Percentiles rank a stretch among this genome's conserved stretches.
phyloP scores from a whole-genome alignment of 306 rosid species.

The Trifolium subterraneum region DNA sequence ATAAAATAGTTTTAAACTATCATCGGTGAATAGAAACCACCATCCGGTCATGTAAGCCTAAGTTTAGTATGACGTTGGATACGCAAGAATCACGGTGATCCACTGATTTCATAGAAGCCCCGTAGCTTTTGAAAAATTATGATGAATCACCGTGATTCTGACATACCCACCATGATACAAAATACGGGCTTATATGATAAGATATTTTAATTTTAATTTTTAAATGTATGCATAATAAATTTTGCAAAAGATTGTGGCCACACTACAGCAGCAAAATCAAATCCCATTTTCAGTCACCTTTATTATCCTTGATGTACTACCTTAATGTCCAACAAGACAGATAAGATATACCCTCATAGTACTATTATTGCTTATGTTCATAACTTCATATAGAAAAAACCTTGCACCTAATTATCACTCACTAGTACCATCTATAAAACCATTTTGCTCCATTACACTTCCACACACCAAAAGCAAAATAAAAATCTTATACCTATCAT shows the following conservation, averaged over 20 bases:
- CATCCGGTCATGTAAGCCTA: too few species aligned
- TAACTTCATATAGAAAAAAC: slow-evolving; percentile 40
- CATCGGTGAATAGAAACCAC: too few species aligned
- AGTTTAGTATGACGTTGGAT: too few species aligned
- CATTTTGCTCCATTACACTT: slow-evolving; percentile 2
- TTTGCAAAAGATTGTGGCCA: slow-evolving; percentile 28
- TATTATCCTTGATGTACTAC: slow-evolving; percentile 36
- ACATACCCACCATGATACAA: too few species aligned
- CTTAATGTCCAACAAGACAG: slow-evolving; percentile 31
- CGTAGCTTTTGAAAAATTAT: too few species aligned
- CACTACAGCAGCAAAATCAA: slow-evolving; percentile 35
- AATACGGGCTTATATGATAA: too few species aligned
- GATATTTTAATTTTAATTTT: too few species aligned
- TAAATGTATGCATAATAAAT: too few species aligned
- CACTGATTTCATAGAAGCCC: too few species aligned
- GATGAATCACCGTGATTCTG: too few species aligned
- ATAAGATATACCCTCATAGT: slow-evolving; percentile 30
- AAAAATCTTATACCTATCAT: slow-evolving; percentile 19
- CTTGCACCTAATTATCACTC: slow-evolving; percentile 40
- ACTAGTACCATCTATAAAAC: slow-evolving; percentile 40
- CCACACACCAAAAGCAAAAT: slow-evolving; percentile 35
- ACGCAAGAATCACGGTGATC: too few species aligned
- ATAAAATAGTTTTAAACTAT: too few species aligned
- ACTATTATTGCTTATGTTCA: slow-evolving; percentile 25
- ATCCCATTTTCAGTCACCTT: slow-evolving; percentile 32